phyloP scores from a whole-genome alignment of 176 grass and related monocot genomes.

The Oryza longistaminata region DNA sequence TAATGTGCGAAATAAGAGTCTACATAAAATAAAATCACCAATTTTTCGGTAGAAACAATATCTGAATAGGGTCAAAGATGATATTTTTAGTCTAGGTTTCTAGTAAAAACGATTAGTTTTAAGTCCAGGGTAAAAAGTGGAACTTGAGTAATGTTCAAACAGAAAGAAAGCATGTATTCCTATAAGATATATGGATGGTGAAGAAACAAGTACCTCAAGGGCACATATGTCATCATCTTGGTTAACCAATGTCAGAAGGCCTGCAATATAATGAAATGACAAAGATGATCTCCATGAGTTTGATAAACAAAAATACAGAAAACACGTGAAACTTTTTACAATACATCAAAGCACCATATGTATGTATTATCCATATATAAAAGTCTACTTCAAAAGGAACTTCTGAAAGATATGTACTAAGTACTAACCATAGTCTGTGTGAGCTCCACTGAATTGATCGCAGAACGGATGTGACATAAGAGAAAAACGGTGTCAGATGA shows the following conservation, averaged over 20 bases:
- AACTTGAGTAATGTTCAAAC: too few relatives aligned
- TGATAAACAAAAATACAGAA: not conserved
- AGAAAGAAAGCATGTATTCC: too few relatives aligned
- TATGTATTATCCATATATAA: too few relatives aligned
- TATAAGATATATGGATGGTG: not conserved
- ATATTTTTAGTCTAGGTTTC: too few relatives aligned
- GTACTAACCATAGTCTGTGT: slow-evolving; percentile 94
- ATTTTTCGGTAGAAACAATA: too few relatives aligned
- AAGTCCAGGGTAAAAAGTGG: too few relatives aligned
- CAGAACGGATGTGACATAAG: not conserved
- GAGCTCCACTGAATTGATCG: slow-evolving; percentile 61
- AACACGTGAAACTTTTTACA: too few relatives aligned
- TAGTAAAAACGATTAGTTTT: too few relatives aligned
- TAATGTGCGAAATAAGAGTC: too few relatives aligned
- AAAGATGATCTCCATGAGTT: not conserved
- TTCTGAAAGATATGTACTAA: not conserved
- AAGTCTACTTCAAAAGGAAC: not conserved
- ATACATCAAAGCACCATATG: not conserved
- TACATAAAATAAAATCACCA: too few relatives aligned
- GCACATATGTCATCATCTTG: slow-evolving; percentile 88
- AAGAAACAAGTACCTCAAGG: slow-evolving; percentile 71
- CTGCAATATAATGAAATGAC: slow-evolving; percentile 43
- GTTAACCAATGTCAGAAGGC: slow-evolving; percentile 84
- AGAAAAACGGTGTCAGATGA: slow-evolving; percentile 29
- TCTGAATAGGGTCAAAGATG: too few relatives aligned